phyloP scores from a whole-genome alignment of 2,329 filamentous ascomycete genomes.

The Cladobotryum mycophilum region DNA sequence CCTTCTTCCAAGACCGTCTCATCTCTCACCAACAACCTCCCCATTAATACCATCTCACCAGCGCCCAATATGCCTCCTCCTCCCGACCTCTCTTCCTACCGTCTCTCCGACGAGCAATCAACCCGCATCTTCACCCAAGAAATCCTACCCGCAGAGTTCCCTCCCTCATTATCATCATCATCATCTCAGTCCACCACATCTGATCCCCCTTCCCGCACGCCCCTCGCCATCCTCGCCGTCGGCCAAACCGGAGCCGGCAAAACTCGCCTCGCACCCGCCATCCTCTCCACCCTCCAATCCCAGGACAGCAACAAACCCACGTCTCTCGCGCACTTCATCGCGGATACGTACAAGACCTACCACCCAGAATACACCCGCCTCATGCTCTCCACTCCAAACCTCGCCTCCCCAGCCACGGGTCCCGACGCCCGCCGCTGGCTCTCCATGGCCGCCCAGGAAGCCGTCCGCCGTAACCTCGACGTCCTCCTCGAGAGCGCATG shows the following conservation, averaged over 20 bases:
- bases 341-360: slow-evolving; percentile 44
- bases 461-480: slow-evolving; percentile 25
- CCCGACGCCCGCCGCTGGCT: slow-evolving; percentile 41
- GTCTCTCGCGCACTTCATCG: slow-evolving; percentile 36
- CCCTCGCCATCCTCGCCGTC: slow-evolving; percentile 37
- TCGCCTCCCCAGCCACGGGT: slow-evolving; percentile 34
- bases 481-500: slow-evolving; percentile 41
- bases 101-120: slow-evolving; percentile 25
- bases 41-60: no score
- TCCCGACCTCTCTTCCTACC: slow-evolving; percentile 25
- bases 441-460: slow-evolving; percentile 30
- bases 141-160: slow-evolving; percentile 30
- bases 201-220: slow-evolving; percentile 10
- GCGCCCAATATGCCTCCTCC: slow-evolving; percentile 14
- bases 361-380: slow-evolving; percentile 36
- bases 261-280: slow-evolving; percentile 35
- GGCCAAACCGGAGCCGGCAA: slow-evolving; percentile 46
- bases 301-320: not conserved
- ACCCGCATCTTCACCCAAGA: slow-evolving; percentile 24
- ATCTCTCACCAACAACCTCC: not conserved
- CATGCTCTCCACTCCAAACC: slow-evolving; percentile 22
- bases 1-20: not conserved
- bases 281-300: slow-evolving; percentile 27
- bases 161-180: not conserved
- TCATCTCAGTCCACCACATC: slow-evolving; percentile 10